These are phyloP conservation scores for Butyriboletus loyo DNA, from an alignment of 768 basidiomycete genomes.

Conservation along the genomic window DNA sequence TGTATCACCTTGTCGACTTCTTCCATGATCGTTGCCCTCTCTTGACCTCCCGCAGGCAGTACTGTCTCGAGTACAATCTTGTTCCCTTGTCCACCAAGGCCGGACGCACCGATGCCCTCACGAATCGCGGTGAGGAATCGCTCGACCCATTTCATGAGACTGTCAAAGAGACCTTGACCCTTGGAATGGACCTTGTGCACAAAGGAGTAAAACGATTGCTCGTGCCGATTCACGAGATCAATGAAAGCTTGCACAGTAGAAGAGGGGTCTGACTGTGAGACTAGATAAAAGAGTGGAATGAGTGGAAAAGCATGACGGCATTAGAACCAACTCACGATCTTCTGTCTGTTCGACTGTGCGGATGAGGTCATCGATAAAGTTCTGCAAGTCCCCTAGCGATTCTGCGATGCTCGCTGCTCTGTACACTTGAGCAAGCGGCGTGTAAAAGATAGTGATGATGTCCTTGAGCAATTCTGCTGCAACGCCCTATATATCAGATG, in stretches of 20 bases:
- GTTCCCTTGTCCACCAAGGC: constrained; percentile 6
- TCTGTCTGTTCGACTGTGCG: constrained; percentile 90
- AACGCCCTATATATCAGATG: constrained; percentile 57
- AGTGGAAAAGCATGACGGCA: not conserved
- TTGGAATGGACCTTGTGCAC: constrained; percentile 99
- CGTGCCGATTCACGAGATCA: constrained; percentile 89
- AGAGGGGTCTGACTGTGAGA: constrained; percentile 79
- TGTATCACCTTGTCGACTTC: constrained; percentile 89
- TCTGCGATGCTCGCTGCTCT: constrained; percentile 96
- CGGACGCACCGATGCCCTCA: constrained; percentile 68
- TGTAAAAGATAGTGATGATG: constrained; percentile 98
- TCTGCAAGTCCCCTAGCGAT: constrained; percentile 87
- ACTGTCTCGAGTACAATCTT: constrained; percentile 82
- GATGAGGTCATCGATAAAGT: constrained; percentile 92
- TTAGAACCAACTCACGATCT: constrained; percentile 58
- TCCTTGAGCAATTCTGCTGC: constrained; percentile 96
- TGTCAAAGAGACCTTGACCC: constrained; percentile 90
- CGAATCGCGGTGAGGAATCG: constrained; percentile 88
- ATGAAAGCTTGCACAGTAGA: constrained; percentile 91
- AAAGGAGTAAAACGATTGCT: constrained; percentile 93
- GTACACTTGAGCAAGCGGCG: constrained; percentile 95
- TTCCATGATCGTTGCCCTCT: constrained; percentile 69
- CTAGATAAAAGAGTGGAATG: constrained; percentile 38
- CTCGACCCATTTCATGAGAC: constrained; percentile 96
- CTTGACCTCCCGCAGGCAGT: constrained; percentile 77